phyloP scores from a whole-genome alignment of 495 filamentous ascomycete genomes.

The Penicillium egyptiacum region DNA sequence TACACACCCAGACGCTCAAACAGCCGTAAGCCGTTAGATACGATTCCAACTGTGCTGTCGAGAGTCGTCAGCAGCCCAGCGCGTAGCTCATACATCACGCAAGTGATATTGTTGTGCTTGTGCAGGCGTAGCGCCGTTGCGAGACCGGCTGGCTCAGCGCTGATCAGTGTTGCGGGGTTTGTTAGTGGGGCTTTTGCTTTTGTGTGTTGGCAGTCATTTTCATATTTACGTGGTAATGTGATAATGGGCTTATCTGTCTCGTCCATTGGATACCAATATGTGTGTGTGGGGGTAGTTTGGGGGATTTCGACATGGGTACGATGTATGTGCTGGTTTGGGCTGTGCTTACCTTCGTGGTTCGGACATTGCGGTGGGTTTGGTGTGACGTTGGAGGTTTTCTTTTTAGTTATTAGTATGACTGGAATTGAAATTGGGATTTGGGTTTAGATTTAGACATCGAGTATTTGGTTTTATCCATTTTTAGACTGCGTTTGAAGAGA shows the following conservation, averaged over 20 bases:
- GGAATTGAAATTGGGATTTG: not conserved
- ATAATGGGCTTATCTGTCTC: not conserved
- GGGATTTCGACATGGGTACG: not conserved
- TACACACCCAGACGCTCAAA: conserved; percentile 41
- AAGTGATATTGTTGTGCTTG: conserved; percentile 27
- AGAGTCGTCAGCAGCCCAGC: conserved; percentile 37
- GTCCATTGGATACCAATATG: not conserved
- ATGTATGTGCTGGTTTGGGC: not conserved
- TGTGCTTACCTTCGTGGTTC: conserved; percentile 16
- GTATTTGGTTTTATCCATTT: not conserved
- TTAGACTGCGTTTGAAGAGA: not conserved
- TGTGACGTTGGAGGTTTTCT: not conserved
- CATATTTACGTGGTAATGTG: not conserved
- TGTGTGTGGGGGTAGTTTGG: no score
- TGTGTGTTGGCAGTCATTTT: not conserved
- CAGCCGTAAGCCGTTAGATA: conserved; percentile 49
- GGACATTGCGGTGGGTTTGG: conserved; percentile 9
- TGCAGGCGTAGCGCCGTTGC: conserved; percentile 32
- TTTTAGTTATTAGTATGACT: not conserved
- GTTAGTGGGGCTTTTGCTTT: conserved; percentile 3
- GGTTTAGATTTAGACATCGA: not conserved
- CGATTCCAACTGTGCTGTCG: conserved; percentile 49
- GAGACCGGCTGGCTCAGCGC: conserved; percentile 50
- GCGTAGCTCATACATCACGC: conserved; percentile 35
- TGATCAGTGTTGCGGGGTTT: conserved; percentile 46